Percentiles rank a stretch among this genome's conserved stretches.
Conservation (phyloP, 139 green algal species). For the Chlorella sp. region DNA sequence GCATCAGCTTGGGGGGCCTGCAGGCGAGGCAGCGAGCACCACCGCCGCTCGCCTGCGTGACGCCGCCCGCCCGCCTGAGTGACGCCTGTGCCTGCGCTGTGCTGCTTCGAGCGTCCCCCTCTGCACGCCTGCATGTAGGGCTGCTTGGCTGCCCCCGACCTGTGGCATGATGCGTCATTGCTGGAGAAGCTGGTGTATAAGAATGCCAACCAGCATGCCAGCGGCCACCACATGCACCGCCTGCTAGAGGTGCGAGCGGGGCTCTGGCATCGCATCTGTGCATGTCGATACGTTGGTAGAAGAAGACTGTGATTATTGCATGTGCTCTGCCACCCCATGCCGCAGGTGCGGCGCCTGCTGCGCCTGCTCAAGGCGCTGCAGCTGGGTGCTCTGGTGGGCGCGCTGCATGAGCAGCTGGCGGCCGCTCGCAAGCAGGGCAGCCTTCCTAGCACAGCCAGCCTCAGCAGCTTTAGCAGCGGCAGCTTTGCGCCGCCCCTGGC, state of each 20-base stretch:
- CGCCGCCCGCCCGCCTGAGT: too few relatives aligned
- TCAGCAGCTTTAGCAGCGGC: too few relatives aligned
- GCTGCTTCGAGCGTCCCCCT: too few relatives aligned
- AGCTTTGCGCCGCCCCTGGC: too few relatives aligned
- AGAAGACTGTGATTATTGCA: too few relatives aligned
- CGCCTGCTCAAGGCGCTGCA: constrained; percentile 35
- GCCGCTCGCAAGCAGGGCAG: constrained; percentile 10
- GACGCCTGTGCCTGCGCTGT: too few relatives aligned
- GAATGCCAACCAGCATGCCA: constrained; percentile 67
- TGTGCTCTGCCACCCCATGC: background rate
- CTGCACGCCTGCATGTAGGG: background rate
- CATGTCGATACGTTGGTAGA: too few relatives aligned
- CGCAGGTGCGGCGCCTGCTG: constrained; percentile 40
- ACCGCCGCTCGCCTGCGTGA: too few relatives aligned
- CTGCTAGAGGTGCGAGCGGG: constrained; percentile 47
- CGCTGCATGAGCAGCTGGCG: constrained; percentile 14
- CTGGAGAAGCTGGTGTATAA: constrained; percentile 73
- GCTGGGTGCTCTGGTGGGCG: constrained; percentile 15
- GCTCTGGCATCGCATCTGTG: background rate
- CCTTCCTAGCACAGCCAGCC: too few relatives aligned
- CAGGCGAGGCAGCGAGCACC: too few relatives aligned
- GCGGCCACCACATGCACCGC: constrained; percentile 39
- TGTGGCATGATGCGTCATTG: constrained; percentile 27
- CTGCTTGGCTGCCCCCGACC: background rate
- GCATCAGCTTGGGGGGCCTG: too few relatives aligned